phyloP scores from a whole-genome alignment of 2,329 filamentous ascomycete genomes.

The Tolypocladium endophyticum region DNA sequence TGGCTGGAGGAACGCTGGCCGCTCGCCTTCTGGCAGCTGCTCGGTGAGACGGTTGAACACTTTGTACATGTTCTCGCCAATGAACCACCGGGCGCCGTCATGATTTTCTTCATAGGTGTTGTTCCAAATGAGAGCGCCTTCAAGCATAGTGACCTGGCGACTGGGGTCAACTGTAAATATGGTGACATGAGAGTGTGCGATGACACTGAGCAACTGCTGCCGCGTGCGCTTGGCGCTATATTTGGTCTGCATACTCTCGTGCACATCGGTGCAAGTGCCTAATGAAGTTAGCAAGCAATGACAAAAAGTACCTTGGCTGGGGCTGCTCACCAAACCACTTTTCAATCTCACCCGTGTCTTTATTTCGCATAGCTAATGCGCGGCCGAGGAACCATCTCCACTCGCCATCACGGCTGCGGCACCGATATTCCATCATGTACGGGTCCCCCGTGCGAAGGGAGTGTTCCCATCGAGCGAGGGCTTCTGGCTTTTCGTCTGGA shows the following conservation, averaged over 20 bases:
- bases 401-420: slow-evolving; percentile 52
- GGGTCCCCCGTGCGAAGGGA: slow-evolving; percentile 57
- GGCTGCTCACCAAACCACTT: slow-evolving; percentile 59
- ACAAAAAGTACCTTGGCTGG: not conserved
- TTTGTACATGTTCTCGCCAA: slow-evolving; percentile 54
- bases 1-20: slow-evolving; percentile 40
- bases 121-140: slow-evolving; percentile 54
- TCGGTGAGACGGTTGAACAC: slow-evolving; percentile 46
- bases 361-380: slow-evolving; percentile 57
- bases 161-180: slow-evolving; percentile 61
- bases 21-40: slow-evolving; percentile 29
- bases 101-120: slow-evolving; percentile 26
- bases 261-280: slow-evolving; percentile 66
- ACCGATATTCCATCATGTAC: slow-evolving; percentile 63
- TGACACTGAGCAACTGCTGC: slow-evolving; percentile 62
- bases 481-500: slow-evolving; percentile 54
- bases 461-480: slow-evolving; percentile 46
- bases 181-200: slow-evolving; percentile 65
- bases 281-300: not conserved
- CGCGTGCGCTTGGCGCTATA: slow-evolving; percentile 54
- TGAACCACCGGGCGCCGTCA: slow-evolving; percentile 33
- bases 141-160: slow-evolving; percentile 54
- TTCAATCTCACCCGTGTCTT: slow-evolving; percentile 55
- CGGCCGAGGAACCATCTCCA: slow-evolving; percentile 74
- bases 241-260: slow-evolving; percentile 61